Evolutionary conservation across 225 moss, liverwort and hornwort genomes (phyloP).

Genomic region (Physcomitrium patens): DNA sequence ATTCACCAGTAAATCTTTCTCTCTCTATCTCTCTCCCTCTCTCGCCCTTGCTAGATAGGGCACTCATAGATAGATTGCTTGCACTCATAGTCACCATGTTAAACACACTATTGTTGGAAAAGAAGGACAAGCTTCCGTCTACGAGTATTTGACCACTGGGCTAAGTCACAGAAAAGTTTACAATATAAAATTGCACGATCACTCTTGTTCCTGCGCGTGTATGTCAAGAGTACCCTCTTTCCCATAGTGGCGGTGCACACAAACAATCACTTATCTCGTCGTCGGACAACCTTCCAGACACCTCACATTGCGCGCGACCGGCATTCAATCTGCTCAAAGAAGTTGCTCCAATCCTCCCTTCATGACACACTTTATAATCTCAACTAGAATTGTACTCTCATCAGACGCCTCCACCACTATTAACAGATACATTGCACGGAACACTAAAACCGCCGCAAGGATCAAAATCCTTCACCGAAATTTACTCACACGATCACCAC

Average conservation of each 20-base stretch:
- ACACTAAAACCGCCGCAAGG: neutral
- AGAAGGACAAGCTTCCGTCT: too few species aligned
- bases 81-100: too few species aligned
- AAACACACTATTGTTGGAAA: too few species aligned
- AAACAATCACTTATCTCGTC: neutral
- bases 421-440: constrained; percentile 1
- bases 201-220: neutral
- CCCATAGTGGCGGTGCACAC: neutral
- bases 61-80: too few species aligned
- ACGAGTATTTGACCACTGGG: too few species aligned
- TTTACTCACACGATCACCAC: constrained; percentile 18
- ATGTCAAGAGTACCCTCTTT: too few species aligned
- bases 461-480: constrained; percentile 18
- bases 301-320: constrained; percentile 8
- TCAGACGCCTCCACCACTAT: neutral
- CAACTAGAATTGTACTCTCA: constrained; percentile 14
- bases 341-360: neutral
- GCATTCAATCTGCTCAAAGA: neutral
- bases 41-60: too few species aligned
- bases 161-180: too few species aligned
- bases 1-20: too few species aligned
- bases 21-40: too few species aligned
- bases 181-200: neutral
- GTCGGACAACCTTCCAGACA: neutral
- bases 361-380: neutral